These are phyloP conservation scores for Xerocomellus intermedius DNA, from an alignment of 768 basidiomycete genomes.

Conservation along the genomic window DNA sequence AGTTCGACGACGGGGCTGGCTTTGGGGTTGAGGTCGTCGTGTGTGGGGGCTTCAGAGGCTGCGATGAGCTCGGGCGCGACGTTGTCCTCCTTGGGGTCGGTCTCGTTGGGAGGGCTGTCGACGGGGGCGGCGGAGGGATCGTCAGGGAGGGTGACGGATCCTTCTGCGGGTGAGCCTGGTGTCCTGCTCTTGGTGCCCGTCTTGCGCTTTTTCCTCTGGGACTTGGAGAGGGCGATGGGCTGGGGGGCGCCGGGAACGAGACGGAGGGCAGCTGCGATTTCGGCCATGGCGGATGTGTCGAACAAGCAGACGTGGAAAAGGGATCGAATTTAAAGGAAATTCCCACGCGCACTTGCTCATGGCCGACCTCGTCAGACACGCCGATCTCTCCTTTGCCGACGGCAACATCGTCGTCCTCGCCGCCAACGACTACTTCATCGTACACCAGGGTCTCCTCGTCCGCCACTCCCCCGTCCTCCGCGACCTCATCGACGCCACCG, in stretches of 20 bases:
- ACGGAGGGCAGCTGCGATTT: conserved; percentile 40
- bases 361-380: conserved; percentile 43
- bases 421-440: conserved; percentile 58
- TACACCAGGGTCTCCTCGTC: conserved; percentile 63
- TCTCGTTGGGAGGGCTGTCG: conserved; percentile 50
- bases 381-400: conserved; percentile 61
- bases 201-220: conserved; percentile 69
- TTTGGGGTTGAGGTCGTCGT: conserved; percentile 49
- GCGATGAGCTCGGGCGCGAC: conserved; percentile 47
- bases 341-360: conserved; percentile 21
- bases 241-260: conserved; percentile 79
- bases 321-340: conserved; percentile 15
- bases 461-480: conserved; percentile 59
- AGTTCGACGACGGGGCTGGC: conserved; percentile 75
- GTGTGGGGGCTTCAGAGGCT: conserved; percentile 38
- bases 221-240: conserved; percentile 55
- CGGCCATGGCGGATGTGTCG: conserved; percentile 32
- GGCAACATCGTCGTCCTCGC: conserved; percentile 68
- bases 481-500: conserved; percentile 37
- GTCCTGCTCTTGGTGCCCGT: conserved; percentile 47
- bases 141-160: conserved; percentile 42
- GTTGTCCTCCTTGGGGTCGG: conserved; percentile 47
- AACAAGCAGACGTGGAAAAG: conserved; percentile 4
- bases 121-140: conserved; percentile 42
- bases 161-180: conserved; percentile 45